Evolutionary conservation across 2,329 filamentous ascomycete species (phyloP).

Genomic region (Aspergillus unguis): DNA sequence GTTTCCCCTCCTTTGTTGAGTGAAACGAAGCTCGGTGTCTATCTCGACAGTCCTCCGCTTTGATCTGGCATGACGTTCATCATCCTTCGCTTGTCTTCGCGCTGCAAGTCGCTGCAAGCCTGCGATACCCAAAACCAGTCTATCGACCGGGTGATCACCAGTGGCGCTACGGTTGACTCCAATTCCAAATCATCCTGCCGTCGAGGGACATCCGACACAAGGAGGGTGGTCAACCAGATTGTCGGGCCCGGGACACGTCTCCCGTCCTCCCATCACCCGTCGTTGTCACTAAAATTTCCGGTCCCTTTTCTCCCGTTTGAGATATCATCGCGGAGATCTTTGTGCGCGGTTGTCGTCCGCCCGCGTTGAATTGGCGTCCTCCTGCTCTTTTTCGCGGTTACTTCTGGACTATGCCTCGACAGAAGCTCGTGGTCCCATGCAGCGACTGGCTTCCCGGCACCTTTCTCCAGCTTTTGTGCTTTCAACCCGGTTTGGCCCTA

Average conservation of each 20-base stretch:
- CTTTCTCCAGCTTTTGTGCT: slow-evolving; percentile 5
- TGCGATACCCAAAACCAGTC: slow-evolving; percentile 12
- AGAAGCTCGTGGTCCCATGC: slow-evolving; percentile 24
- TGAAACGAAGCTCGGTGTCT: not conserved
- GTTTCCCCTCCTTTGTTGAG: slow-evolving; percentile 5
- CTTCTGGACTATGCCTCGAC: slow-evolving; percentile 19
- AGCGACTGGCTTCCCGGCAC: slow-evolving; percentile 9
- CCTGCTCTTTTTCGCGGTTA: not conserved
- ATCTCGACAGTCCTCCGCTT: not conserved
- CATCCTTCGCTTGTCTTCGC: slow-evolving; percentile 11
- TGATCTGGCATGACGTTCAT: slow-evolving; percentile 1
- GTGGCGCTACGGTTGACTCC: slow-evolving; percentile 11
- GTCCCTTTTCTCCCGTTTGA: not conserved
- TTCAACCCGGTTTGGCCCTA: slow-evolving; percentile 4
- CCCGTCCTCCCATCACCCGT: not conserved
- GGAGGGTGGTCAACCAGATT: slow-evolving; percentile 24
- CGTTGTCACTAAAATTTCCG: slow-evolving; percentile 11
- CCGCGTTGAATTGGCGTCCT: slow-evolving; percentile 7
- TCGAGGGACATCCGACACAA: not conserved
- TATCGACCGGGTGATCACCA: slow-evolving; percentile 1
- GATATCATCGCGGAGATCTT: slow-evolving; percentile 12
- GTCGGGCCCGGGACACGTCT: slow-evolving; percentile 24
- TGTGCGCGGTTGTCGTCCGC: slow-evolving; percentile 23
- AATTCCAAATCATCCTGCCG: slow-evolving; percentile 3
- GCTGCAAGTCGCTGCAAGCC: slow-evolving; percentile 15